phyloP scores from a whole-genome alignment of 768 basidiomycete species.

The Strobilomyces dryophilus region DNA sequence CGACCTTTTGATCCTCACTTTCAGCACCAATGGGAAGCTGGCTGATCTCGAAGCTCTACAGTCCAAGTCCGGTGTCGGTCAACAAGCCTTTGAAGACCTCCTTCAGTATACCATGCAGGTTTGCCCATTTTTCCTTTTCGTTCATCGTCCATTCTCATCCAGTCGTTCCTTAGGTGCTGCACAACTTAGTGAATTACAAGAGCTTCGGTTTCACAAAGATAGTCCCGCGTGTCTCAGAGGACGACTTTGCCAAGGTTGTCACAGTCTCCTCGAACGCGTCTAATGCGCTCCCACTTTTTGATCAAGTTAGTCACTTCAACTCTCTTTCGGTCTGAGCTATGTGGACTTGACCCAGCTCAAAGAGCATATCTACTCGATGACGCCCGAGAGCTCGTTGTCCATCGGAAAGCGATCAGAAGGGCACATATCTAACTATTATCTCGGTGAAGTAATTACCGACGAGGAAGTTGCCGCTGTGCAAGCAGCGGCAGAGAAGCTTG shows the following conservation, averaged over 20 bases:
- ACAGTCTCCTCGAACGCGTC: conserved; percentile 54
- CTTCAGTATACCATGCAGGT: conserved; percentile 76
- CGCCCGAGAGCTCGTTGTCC: conserved; percentile 63
- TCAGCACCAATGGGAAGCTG: conserved; percentile 57
- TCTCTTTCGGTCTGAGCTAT: background rate
- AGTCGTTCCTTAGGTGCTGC: conserved; percentile 30
- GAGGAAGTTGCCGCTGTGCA: conserved; percentile 77
- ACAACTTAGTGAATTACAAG: conserved; percentile 62
- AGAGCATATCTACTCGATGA: conserved; percentile 65
- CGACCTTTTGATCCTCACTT: conserved; percentile 68
- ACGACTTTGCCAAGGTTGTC: conserved; percentile 62
- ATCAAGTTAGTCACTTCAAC: conserved; percentile 39
- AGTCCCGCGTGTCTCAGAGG: conserved; percentile 60
- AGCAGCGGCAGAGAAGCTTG: conserved; percentile 66
- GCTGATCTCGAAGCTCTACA: conserved; percentile 54
- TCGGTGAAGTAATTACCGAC: conserved; percentile 67
- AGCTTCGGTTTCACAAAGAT: conserved; percentile 86
- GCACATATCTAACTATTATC: conserved; percentile 83
- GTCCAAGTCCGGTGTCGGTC: conserved; percentile 46
- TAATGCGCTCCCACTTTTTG: conserved; percentile 58
- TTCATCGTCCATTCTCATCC: background rate
- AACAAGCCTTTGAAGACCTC: conserved; percentile 63
- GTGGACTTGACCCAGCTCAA: conserved; percentile 46
- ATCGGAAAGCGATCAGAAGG: conserved; percentile 79
- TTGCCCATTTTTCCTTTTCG: background rate